Evolutionary conservation across 345 rosid species (phyloP), one percentile per base, ranked within the genome.

Genomic region (Gossypium australe): DNA sequence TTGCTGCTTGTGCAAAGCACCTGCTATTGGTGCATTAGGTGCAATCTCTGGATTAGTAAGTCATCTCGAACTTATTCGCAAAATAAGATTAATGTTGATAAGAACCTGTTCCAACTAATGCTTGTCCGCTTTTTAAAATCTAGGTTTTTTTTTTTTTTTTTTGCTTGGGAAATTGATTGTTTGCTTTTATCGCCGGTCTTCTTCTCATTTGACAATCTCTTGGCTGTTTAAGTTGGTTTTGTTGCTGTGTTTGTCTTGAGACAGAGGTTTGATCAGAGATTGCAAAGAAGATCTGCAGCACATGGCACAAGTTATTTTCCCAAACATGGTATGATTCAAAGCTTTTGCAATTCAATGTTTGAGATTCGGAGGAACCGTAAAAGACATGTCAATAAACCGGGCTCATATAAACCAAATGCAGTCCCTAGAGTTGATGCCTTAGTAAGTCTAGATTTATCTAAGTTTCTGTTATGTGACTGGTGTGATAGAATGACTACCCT

Each of bases 21-120:
- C 98, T 62, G 85, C 97, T 13, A 91, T 92, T 70, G 98, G 98
- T 78, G 97, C 97, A 55, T 94, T 96, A 0, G 97, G 97, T 69
- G 97, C 96, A 57, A 88, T 92, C 77, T 89, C 90, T 45, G 97
- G 97, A 80, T 82, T 94, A 70, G 98, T 89, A 74, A 76, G 89
- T 82, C 79, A 43, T 44, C 76, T 55, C 58, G 55, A 68, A 64
- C 38, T 34, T 34, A 34, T 76, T 4, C 4, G 0, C 20, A 38
- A 34, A 25, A 38, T 17, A 63, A 34, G 22, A 34, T 63, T 16
- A 47, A 16, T 16, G 13, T 61, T 61, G 6, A 3, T 63, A n/a
- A 38, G 13, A 63, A 63, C 47, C 12, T 17, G 13, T 63, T 38
- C 20, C 20, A 1, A 27, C 66, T 61, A 61, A 27, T 12, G 44